Base-by-base conservation (phyloP, 345 rosid species). In the Hibiscus trionum region DNA sequence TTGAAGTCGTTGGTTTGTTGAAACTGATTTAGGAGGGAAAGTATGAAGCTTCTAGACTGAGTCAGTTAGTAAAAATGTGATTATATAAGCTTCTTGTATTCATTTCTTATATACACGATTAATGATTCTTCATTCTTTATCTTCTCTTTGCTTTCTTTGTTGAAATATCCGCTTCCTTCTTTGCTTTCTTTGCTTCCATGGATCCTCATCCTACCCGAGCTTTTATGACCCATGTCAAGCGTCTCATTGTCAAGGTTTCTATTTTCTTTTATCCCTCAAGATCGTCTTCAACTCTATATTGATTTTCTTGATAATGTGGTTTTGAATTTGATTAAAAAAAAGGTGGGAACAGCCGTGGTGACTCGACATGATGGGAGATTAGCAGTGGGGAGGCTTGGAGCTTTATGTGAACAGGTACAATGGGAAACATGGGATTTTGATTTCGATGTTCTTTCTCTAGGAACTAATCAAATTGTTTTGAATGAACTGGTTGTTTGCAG, bases 311-410 rank as follows among this genome's bases (percentile, higher is more conserved):
- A 11, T 71, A 21, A 63, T 2, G 19, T 7, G 7, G 26, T 72
- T 16, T 44, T 39, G 1, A 19, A 9, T 21, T 64, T 49, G 14
- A 26, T 61, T 7, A n/a, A 68, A 15, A 5, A 11, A 86, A 21
- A 21, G 90, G 88, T 86, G 63, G 90, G 88, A 72, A 86, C 88
- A 11, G 90, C 90, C 50, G 88, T 86, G 73, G 90, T 84, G 60
- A 86, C 90, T 50, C 78, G 90, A 65, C 19, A 27, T 39, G 88
- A 84, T 69, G 88, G 86, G 8, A 83, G 90, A 77, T 75, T 86
- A 62, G 90, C 88, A 2, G 77, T 84, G 73, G 90, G 88, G 3
- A 86, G 85, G 65, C 66, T 86, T 24, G 90, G 90, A 69, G 84
- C 85, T 16, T 81, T 86, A 66, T 84, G 86, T 72, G 90, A 84